Base-by-base conservation (phyloP, 148 eudicot species). In the Vaccinium myrtillus region DNA sequence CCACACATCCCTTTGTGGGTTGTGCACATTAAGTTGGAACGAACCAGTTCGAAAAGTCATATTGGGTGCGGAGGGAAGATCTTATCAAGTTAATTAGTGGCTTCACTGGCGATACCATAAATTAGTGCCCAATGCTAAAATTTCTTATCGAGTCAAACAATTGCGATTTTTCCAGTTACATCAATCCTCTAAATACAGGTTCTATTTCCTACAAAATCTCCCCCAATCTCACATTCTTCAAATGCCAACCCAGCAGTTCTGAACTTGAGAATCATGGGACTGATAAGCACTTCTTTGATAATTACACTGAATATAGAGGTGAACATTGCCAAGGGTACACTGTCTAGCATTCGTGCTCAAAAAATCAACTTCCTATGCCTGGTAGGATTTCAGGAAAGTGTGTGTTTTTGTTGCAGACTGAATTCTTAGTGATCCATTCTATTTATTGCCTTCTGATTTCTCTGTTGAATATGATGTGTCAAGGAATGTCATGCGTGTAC, bases 11-110 rank as follows among this genome's bases (percentile, higher is more conserved):
- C 4, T 0, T 2, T 91, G 93, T 74, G 93, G 93, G 13, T 69
- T 89, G n/a, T 83, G 39, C 80, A 77, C 70, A 59, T 21, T 91
- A 14, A 76, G 83, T 70, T 91, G 93, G 69, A 76, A 79, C 36
- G 36, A 39, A 36, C 11, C 15, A 67, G 78, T 7, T 75, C 81
- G 53, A 11, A 80, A 84, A 1, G 48, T 89, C 27, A 79, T 86
- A 12, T 25, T 90, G 15, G 81, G 83, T 5, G 82, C 81, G 19
- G 76, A 78, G 19, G 54, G 56, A 54, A 54, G 15, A 54, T 54
- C 56, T 2, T 54, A 10, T 11, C 56, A 11, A 54, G 56, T 32
- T 32, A 32, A 32, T 54, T 54, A 10, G 14, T 0, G 10, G 15
- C 15, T 54, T 54, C 14, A 12, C 15, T 12, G 15, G 13, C 10